Percentiles rank a stretch among this genome's conserved stretches.
These are phyloP conservation scores for Diaporthe citrichinensis DNA, from an alignment of 2,329 filamentous ascomycete genomes.

Conservation along the genomic window DNA sequence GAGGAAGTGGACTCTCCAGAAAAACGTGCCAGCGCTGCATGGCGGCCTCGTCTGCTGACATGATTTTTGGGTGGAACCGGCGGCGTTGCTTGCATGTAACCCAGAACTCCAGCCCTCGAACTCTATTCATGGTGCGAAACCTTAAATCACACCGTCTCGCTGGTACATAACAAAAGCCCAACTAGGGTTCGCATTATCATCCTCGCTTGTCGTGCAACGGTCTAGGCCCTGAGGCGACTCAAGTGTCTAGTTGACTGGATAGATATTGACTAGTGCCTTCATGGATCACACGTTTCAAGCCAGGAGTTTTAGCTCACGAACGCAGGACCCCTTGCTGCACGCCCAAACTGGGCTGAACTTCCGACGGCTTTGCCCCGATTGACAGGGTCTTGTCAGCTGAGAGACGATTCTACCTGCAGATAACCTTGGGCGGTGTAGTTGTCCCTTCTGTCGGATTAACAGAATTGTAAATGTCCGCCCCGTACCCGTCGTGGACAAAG, in stretches of 20 bases:
- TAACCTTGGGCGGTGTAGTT: background rate
- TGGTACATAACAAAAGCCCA: background rate
- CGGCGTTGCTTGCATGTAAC: background rate
- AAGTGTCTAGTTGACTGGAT: constrained; percentile 1
- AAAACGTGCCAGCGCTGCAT: background rate
- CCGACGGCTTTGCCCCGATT: background rate
- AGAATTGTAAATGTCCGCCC: background rate
- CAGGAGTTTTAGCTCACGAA: background rate
- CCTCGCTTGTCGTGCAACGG: constrained; percentile 6
- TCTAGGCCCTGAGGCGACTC: constrained; percentile 10
- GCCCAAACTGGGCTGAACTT: background rate
- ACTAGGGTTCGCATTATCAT: constrained; percentile 2
- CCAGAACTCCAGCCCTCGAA: constrained; percentile 1
- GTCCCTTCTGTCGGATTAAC: background rate
- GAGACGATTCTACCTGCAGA: background rate
- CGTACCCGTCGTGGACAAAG: constrained; percentile 32
- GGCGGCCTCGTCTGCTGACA: background rate
- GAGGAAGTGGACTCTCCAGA: background rate
- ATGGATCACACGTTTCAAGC: constrained; percentile 15
- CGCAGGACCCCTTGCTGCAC: background rate
- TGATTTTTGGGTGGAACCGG: background rate
- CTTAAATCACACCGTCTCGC: constrained; percentile 14
- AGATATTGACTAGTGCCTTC: background rate
- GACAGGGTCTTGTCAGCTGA: background rate
- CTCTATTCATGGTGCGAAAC: constrained; percentile 10